Evolutionary conservation across 441 rosid species (phyloP).

Genomic region (Gossypium schwendimanii): DNA sequence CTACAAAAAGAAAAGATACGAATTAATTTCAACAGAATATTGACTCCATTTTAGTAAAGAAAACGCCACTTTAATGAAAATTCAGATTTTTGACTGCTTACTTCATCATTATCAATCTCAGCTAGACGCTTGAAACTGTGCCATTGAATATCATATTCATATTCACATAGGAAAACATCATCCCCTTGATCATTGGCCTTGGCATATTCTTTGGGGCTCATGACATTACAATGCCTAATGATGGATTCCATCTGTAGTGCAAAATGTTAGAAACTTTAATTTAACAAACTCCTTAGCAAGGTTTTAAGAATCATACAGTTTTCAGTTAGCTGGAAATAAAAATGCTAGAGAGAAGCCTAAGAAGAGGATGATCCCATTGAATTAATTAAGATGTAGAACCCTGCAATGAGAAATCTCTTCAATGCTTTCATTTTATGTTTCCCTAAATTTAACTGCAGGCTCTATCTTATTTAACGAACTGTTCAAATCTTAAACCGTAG

Average conservation of each 20-base stretch:
- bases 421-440: background rate
- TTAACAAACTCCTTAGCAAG: conserved; percentile 1
- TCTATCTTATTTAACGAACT: background rate
- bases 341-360: background rate
- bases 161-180: conserved; percentile 86
- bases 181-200: conserved; percentile 74
- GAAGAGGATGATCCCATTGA: background rate
- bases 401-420: background rate
- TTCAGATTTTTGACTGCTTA: conserved; percentile 18
- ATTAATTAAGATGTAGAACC: background rate
- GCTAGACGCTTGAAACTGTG: conserved; percentile 82
- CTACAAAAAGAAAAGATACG: conserved; percentile 19
- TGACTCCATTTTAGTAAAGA: conserved; percentile 7
- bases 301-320: background rate
- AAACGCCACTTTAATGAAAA: background rate
- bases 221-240: conserved; percentile 72
- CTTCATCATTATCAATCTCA: conserved; percentile 52
- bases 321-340: background rate
- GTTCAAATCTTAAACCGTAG: background rate
- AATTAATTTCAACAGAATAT: conserved; percentile 5
- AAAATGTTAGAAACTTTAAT: conserved; percentile 6
- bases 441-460: background rate
- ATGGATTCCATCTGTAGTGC: conserved; percentile 66
- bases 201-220: conserved; percentile 62
- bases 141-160: conserved; percentile 88